Evolutionary conservation across 2,329 filamentous ascomycete species (phyloP).

Genomic region (Fusarium udum): DNA sequence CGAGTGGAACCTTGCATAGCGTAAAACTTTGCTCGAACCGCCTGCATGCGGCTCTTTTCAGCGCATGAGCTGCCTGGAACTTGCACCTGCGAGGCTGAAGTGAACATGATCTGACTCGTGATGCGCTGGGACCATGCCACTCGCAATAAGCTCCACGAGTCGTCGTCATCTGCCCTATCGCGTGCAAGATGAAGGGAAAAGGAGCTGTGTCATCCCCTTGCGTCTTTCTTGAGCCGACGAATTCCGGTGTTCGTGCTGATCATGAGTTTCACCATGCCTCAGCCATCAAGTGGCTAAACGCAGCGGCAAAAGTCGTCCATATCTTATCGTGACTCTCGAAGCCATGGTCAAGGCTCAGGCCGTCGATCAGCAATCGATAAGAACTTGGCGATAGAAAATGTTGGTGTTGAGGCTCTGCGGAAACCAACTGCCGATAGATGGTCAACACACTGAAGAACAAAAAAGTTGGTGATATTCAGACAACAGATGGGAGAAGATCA

Average conservation of each 20-base stretch:
- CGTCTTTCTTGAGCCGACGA: constrained; percentile 20
- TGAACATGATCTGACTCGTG: constrained; percentile 15
- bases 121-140: constrained; percentile 18
- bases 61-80: background rate
- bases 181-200: background rate
- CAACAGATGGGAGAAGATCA: background rate
- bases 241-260: constrained; percentile 19
- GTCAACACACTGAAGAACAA: constrained; percentile 1
- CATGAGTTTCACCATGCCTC: constrained; percentile 14
- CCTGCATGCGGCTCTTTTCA: constrained; percentile 35
- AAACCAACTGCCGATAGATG: constrained; percentile 23
- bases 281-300: background rate
- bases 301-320: background rate
- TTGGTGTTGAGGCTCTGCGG: constrained; percentile 36
- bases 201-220: background rate
- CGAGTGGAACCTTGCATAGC: constrained; percentile 20
- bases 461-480: background rate
- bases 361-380: constrained; percentile 23
- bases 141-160: constrained; percentile 25
- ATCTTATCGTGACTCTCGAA: constrained; percentile 22
- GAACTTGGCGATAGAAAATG: background rate
- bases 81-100: constrained; percentile 1
- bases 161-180: constrained; percentile 9
- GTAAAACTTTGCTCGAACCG: constrained; percentile 34
- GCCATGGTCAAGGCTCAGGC: background rate